These are phyloP conservation scores for Annulohypoxylon stygium DNA, from an alignment of 495 filamentous ascomycete species.

Conservation along the genomic window DNA sequence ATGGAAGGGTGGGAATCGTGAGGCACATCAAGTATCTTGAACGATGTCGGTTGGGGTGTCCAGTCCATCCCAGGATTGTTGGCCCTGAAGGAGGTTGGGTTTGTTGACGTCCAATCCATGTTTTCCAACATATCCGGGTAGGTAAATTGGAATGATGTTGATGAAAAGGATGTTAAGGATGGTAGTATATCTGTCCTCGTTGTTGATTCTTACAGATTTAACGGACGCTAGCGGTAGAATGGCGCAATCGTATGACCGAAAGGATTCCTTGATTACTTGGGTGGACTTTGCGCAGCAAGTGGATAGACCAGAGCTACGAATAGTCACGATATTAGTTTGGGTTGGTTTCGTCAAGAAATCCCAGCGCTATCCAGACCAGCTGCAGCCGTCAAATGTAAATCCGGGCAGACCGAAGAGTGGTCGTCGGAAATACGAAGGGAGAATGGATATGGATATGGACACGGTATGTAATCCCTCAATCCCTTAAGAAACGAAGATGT, in stretches of 20 bases:
- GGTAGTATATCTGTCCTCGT: slow-evolving; percentile 4
- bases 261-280: slow-evolving; percentile 4
- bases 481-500: slow-evolving; percentile 1
- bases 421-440: slow-evolving; percentile 12
- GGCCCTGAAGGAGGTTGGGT: slow-evolving; percentile 75
- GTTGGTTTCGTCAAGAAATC: slow-evolving; percentile 36
- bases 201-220: slow-evolving; percentile 4
- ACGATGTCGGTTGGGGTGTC: slow-evolving; percentile 50
- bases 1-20: slow-evolving; percentile 72
- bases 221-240: neutral
- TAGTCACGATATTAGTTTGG: slow-evolving; percentile 4
- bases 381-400: slow-evolving; percentile 28
- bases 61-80: slow-evolving; percentile 59
- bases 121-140: neutral
- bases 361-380: slow-evolving; percentile 43
- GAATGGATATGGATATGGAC: neutral
- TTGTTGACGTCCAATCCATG: slow-evolving; percentile 61
- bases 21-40: slow-evolving; percentile 49
- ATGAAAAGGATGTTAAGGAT: neutral
- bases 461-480: slow-evolving; percentile 8
- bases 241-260: slow-evolving; percentile 3
- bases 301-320: neutral
- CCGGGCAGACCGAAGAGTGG: slow-evolving; percentile 3
- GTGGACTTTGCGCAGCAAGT: neutral
- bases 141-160: neutral